A percentile compares a stretch with the other conserved stretches of the same genome.
These are phyloP conservation scores for Sphagnum fallax DNA, from an alignment of 228 moss, liverwort and hornwort species.

Conservation along the genomic window DNA sequence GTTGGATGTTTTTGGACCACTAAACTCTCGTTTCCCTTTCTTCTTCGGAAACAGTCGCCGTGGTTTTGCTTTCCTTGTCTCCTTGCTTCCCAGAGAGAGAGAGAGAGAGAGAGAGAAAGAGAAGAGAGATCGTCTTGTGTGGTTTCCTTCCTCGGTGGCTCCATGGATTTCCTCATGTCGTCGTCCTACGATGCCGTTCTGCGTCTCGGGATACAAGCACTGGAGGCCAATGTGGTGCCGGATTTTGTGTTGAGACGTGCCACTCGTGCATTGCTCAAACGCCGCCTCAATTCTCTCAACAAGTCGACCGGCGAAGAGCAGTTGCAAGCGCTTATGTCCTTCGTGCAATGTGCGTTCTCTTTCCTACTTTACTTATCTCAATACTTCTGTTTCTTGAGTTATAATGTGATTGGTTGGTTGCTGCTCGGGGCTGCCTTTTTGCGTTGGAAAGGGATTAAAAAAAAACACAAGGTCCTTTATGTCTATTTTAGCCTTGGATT, in stretches of 20 bases:
- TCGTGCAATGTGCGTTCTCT: constrained; percentile 49
- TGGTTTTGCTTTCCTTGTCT: not conserved
- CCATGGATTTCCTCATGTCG: constrained; percentile 4
- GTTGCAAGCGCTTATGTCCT: constrained; percentile 44
- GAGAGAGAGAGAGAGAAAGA: no score
- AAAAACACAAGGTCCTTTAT: not conserved
- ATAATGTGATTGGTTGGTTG: not conserved
- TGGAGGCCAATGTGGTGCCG: constrained; percentile 56
- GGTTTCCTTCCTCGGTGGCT: not conserved
- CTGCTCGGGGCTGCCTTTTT: not conserved
- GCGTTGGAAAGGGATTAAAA: not conserved
- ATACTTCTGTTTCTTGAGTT: not conserved
- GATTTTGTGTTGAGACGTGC: constrained; percentile 64
- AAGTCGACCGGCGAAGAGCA: constrained; percentile 45
- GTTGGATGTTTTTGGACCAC: no score
- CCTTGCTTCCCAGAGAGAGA: not conserved
- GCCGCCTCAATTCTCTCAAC: constrained; percentile 49
- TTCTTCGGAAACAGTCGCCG: not conserved
- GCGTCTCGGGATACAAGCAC: constrained; percentile 26
- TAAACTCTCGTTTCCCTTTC: no score
- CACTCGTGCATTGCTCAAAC: constrained; percentile 65
- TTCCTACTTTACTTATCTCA: not conserved
- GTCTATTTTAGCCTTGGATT: not conserved
- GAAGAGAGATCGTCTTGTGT: not conserved
- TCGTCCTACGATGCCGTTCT: constrained; percentile 22